Base-by-base conservation (phyloP, 2,329 filamentous ascomycete genomes). In the Fonsecaea pedrosoi region DNA sequence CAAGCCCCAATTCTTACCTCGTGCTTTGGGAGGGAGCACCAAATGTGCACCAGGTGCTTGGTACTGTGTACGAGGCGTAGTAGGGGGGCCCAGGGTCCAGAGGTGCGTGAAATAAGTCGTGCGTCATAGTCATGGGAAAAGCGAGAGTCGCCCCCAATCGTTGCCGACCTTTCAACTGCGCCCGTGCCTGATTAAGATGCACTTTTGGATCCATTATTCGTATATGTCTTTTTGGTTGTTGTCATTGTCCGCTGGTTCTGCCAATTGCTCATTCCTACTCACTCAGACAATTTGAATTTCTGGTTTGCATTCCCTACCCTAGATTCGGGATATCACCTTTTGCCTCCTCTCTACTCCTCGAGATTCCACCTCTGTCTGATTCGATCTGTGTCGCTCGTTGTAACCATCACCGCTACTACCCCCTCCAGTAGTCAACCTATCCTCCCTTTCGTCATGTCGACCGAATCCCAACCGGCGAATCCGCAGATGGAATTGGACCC, bases 401-500 rank as follows among this genome's bases (percentile, higher is more conserved):
- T 38, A 34, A 50, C 57, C 50, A 50, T 55, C 37, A 56, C 34
- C 50, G 53, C 38, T 30, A 32, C 38, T 18, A n/a, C 25, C 30
- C 34, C 56, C 34, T 32, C 18, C n/a, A 35, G n/a, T 37, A 34
- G 10, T 55, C 21, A 12, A 12, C 53, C 9, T 58, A 54, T 34
- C 50, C 25, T n/a, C 55, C 34, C 59, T 10, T 48, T 55, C 67
- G 67, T 9, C 62, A 73, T 73, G 70, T 70, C 68, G 59, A 70
- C 67, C 59, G 66, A 68, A 53, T 32, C 64, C 8, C 32, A 60
- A n/a, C 30, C 25, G 38, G 73, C 76, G 38, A 75, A 77, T 64
- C 75, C 77, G 62, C 72, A 79, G 73, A 78, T 84, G 73, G 79
- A 82, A 73, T 81, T 92, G 75, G 89, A 96, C 81, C 86, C 92